A percentile compares a stretch with the other conserved stretches of the same genome.
Evolutionary conservation across 352 stramenopile genomes (phyloP).

Genomic region (Phytophthora boehmeriae): DNA sequence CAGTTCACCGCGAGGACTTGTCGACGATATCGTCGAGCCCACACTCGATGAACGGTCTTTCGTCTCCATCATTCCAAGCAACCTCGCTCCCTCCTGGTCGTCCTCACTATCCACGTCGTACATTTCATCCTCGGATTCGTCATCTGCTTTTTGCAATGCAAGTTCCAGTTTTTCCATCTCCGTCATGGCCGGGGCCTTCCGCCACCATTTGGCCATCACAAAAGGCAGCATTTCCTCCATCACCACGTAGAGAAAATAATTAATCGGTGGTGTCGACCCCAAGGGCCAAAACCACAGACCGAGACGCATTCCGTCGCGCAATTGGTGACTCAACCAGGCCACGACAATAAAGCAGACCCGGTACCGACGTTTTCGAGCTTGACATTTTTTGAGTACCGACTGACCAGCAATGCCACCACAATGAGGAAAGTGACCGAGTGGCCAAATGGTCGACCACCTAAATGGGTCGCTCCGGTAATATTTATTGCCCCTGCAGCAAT

Average conservation of each 20-base stretch:
- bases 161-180: slow-evolving; percentile 32
- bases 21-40: not conserved
- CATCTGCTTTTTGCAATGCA: slow-evolving; percentile 17
- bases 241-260: slow-evolving; percentile 68
- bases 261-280: slow-evolving; percentile 64
- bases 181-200: slow-evolving; percentile 21
- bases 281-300: slow-evolving; percentile 79
- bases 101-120: slow-evolving; percentile 22
- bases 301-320: slow-evolving; percentile 64
- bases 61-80: slow-evolving; percentile 7
- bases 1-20: slow-evolving; percentile 6
- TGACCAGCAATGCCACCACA: slow-evolving; percentile 45
- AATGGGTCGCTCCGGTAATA: slow-evolving; percentile 60
- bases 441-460: slow-evolving; percentile 64
- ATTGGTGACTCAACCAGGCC: slow-evolving; percentile 68
- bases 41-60: slow-evolving; percentile 6
- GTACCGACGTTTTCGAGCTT: slow-evolving; percentile 24
- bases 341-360: slow-evolving; percentile 62
- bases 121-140: slow-evolving; percentile 22
- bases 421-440: slow-evolving; percentile 74
- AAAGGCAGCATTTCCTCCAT: slow-evolving; percentile 61
- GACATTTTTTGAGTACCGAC: slow-evolving; percentile 33
- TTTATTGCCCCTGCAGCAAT: slow-evolving; percentile 63
- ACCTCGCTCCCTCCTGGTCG: slow-evolving; percentile 23
- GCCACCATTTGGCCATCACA: slow-evolving; percentile 46